Percentiles rank a stretch among this genome's conserved stretches.
Conservation (phyloP, 2,329 filamentous ascomycete genomes). For the Periglandula ipomoeae region DNA sequence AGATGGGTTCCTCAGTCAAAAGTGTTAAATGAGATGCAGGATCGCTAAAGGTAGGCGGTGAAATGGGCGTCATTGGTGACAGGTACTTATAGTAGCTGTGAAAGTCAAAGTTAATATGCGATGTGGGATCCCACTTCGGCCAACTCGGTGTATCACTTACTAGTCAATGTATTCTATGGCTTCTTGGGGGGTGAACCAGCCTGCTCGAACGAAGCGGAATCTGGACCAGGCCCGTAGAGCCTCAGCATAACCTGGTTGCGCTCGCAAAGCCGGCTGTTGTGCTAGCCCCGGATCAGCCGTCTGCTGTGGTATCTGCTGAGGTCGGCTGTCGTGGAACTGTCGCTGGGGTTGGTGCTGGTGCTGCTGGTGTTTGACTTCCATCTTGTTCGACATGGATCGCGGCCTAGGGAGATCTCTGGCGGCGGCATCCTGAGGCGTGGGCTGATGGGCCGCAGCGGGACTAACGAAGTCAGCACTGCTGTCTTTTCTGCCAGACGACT, state of each 20-base stretch:
- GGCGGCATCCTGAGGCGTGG: constrained; percentile 8
- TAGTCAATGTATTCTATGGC: constrained; percentile 92
- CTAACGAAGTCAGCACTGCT: constrained; percentile 11
- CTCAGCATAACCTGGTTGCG: constrained; percentile 50
- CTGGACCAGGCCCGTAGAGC: constrained; percentile 83
- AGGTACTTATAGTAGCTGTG: constrained; percentile 79
- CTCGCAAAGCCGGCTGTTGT: constrained; percentile 32
- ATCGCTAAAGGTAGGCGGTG: constrained; percentile 79
- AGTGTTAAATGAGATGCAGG: constrained; percentile 72
- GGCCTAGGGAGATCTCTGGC: constrained; percentile 5
- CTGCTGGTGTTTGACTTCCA: constrained; percentile 7
- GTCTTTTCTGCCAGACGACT: constrained; percentile 9
- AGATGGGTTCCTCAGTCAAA: constrained; percentile 82
- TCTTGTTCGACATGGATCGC: constrained; percentile 10
- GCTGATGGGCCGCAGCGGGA: constrained; percentile 13
- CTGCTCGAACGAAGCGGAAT: constrained; percentile 89
- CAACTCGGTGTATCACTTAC: constrained; percentile 34
- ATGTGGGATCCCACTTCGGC: neutral
- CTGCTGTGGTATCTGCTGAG: constrained; percentile 12
- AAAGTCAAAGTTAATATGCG: neutral
- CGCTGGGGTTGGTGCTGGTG: neutral
- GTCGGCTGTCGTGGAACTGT: neutral
- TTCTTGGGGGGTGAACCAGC: constrained; percentile 92
- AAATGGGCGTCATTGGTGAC: constrained; percentile 86
- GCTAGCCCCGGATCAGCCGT: constrained; percentile 38